Evolutionary conservation across 2,329 filamentous ascomycete genomes (phyloP), one percentile per base, ranked within the genome.

Genomic region (Cladophialophora exuberans): DNA sequence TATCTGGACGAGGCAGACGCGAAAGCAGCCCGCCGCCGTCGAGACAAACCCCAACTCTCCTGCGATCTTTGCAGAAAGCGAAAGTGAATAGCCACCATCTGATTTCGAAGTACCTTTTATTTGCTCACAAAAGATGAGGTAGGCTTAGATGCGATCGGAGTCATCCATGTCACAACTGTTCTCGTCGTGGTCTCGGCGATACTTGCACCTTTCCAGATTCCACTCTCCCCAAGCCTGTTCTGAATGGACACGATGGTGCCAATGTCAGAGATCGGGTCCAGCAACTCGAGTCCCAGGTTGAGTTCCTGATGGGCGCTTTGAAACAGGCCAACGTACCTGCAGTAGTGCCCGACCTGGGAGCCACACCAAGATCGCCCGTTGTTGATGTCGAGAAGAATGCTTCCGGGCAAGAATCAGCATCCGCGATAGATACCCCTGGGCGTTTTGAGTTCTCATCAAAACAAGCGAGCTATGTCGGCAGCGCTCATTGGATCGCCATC

Each of bases 141-240:
- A 75, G 74, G 52, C 71, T 75, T 53, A 74, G 72, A 65, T 75
- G 73, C 56, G 38, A 69, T 68, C 65, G 71, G 64, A 54, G 62
- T 65, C 9, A 57, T 18, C 73, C 72, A 2, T 75, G 73, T 58
- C 70, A 75, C 51, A 74, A 64, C 41, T 67, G 65, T 49, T 39
- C 89, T 54, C 96, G 95, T 75, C 87, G 91, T 64, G 89, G 85
- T 62, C 89, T 91, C 71, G 86, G 87, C 13, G 76, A 82, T 54
- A 87, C 89, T 54, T 97, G 93, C 76, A 88, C 87, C 62, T 97
- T 97, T 76, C 90, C 90, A 38, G 30, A 45, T 17, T 20, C 15
- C n/a, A 35, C 26, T 9, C 10, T 36, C 15, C 17, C 39, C 11
- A 30, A 9, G 17, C 20, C 46, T 13, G 13, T 23, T 26, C 15